Percentiles rank a stretch among this genome's conserved stretches.
Conservation (phyloP, 768 basidiomycete species). For the Lentinula guzmanii region DNA sequence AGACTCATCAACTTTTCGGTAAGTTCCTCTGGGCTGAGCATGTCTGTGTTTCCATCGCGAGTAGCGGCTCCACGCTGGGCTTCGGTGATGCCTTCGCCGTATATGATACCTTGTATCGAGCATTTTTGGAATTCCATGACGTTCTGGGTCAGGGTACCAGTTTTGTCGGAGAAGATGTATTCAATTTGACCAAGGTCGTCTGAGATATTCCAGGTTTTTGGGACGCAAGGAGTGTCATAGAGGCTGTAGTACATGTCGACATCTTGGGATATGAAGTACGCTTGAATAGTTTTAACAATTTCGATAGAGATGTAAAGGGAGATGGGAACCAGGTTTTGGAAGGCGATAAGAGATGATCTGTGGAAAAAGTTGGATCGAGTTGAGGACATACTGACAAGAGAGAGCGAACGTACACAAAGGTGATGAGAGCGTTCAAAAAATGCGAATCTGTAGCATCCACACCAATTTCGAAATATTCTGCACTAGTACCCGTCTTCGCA, state of each 20-base stretch:
- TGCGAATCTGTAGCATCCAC: constrained; percentile 55
- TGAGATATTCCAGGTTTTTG: constrained; percentile 98
- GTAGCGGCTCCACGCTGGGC: constrained; percentile 90
- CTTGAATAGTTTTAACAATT: constrained; percentile 97
- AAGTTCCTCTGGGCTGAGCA: constrained; percentile 67
- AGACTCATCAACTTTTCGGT: constrained; percentile 53
- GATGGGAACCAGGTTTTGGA: constrained; percentile 96
- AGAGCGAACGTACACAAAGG: constrained; percentile 69
- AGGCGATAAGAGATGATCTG: constrained; percentile 90
- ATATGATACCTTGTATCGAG: constrained; percentile 75
- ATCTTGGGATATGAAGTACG: constrained; percentile 94
- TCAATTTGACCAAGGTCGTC: constrained; percentile 99
- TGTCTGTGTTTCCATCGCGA: constrained; percentile 65
- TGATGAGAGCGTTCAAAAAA: constrained; percentile 75
- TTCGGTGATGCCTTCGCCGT: constrained; percentile 94
- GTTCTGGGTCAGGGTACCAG: constrained; percentile 96
- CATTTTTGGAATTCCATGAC: constrained; percentile 99
- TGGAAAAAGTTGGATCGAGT: neutral
- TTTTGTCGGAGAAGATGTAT: constrained; percentile 88
- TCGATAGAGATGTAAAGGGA: constrained; percentile 97
- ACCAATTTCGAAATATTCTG: constrained; percentile 63
- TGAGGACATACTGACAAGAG: neutral
- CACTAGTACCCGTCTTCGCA: constrained; percentile 53
- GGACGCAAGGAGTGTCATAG: constrained; percentile 83
- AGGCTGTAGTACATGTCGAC: constrained; percentile 93